Conservation (phyloP, 2,329 filamentous ascomycete genomes). For the Pseudogymnoascus sp. region DNA sequence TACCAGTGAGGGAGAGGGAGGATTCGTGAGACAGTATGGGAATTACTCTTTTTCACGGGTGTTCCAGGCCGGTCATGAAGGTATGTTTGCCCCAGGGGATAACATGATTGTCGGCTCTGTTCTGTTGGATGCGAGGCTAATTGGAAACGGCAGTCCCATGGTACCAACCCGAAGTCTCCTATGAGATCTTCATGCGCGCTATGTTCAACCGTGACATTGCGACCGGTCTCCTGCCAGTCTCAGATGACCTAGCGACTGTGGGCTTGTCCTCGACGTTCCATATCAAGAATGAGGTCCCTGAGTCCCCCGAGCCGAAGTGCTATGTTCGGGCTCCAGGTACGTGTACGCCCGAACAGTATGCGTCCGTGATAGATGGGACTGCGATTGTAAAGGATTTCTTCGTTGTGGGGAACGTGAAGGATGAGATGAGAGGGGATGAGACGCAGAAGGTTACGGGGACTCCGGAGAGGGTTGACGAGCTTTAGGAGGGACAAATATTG, state of each 20-base stretch:
- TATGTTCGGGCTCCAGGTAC: conserved; percentile 33
- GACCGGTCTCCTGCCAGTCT: conserved; percentile 34
- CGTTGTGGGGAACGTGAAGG: conserved; percentile 25
- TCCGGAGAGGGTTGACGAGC: background rate
- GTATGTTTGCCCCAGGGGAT: conserved; percentile 14
- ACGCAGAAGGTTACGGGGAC: background rate
- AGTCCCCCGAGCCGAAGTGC: conserved; percentile 33
- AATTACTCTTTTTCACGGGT: conserved; percentile 62
- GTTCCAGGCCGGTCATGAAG: conserved; percentile 52
- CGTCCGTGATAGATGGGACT: conserved; percentile 34
- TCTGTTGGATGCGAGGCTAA: conserved; percentile 48
- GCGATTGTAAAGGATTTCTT: conserved; percentile 39
- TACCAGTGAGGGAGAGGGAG: conserved; percentile 58
- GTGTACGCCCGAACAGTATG: conserved; percentile 37
- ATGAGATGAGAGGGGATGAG: conserved; percentile 5
- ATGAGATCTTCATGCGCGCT: conserved; percentile 41
- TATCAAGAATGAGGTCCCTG: conserved; percentile 34
- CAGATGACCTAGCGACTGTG: conserved; percentile 32
- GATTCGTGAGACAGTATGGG: conserved; percentile 66
- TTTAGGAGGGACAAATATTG: background rate
- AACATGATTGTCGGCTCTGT: conserved; percentile 34
- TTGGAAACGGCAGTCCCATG: conserved; percentile 34
- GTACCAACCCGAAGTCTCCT: conserved; percentile 43
- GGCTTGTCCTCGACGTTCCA: conserved; percentile 31
- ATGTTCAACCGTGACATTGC: conserved; percentile 41